Base-by-base conservation (phyloP, 2,329 filamentous ascomycete species). In the Botrytis sinoallii region DNA sequence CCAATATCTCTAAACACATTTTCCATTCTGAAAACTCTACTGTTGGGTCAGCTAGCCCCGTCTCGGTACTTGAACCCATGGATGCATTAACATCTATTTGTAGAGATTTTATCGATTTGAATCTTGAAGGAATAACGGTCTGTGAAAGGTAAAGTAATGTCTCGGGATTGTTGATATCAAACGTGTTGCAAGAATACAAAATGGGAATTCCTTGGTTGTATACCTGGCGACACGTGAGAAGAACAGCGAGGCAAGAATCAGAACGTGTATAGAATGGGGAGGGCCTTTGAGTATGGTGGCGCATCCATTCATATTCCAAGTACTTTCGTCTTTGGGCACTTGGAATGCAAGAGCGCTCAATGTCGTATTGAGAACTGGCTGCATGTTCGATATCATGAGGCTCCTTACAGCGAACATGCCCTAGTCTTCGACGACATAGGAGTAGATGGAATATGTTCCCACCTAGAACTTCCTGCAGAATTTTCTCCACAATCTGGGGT, bases 171-270 rank as follows among this genome's bases (percentile, higher is more conserved):
- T 71, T 65, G 35, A 52, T 22, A 40, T 71, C 59, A 4, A 64
- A 55, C n/a, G 35, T 32, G 12, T 71, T 71, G 29, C 57, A 44
- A 16, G 69, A 71, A 22, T 71, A 71, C 9, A 71, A 18, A 18
- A 65, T 42, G 16, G 46, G 8, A 29, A 64, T 71, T 16, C 70
- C 70, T 35, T 71, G 59, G n/a, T 32, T 55, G 42, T 65, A 71
- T 18, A 71, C 10, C 32, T 44, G 70, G 25, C 59, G 70, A 42
- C 70, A 71, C 3, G 46, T 71, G n/a, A 35, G 59, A n/a, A 71
- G 12, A 40, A 71, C 4, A 25, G n/a, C 44, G 32, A 71, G 35
- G 20, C 59, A 71, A 63, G 42, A 52, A 52, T 57, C 70, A 16
- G 70, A 71, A 4, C 5, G 35, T 38, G 44, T 42, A n/a, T 70